Base-by-base conservation (phyloP, 176 grass and related monocot genomes). In the Cenchrus americanus region DNA sequence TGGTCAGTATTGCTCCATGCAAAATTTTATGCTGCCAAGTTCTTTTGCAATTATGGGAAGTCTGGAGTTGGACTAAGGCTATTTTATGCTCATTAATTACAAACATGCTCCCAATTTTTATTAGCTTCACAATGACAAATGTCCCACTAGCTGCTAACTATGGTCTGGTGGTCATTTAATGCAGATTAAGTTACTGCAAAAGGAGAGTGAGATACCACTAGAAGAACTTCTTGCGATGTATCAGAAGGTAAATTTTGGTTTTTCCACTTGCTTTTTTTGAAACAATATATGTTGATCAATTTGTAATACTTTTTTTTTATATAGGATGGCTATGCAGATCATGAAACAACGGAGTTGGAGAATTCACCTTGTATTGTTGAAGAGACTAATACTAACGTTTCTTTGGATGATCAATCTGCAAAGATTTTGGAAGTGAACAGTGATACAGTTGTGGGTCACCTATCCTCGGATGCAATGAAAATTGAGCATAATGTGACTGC, bases 151-250 rank as follows among this genome's bases (percentile, higher is more conserved):
- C 44, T 81, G 27, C 51, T 72, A 41, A 85, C 41, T 55, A 17
- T 72, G 30, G 12, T 53, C 85, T 75, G 43, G 60, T 83, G 81
- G 55, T 89, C 27, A 80, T 86, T 75, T 71, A 51, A 77, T 49
- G 5, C 90, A 99, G 96, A 90, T 99, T 84, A 94, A 90, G 71
- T 87, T 92, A 79, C 86, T 99, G 89, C 93, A 99, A 66, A 91
- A 92, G 80, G 96, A 99, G 87, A 96, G 91, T 8, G 93, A 99
- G 78, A 89, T 99, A 61, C 89, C 96, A 51, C 74, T 99, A 57
- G 93, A 96, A 84, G 96, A 96, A 82, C 87, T 99, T 76, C 85
- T 99, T 89, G 89, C 91, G 44, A 96, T 78, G 80, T 96, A 96
- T 87, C 89, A 66, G 75, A 91, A 99, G 96, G 96, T 99, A 91